phyloP scores from a whole-genome alignment of 495 filamentous ascomycete genomes.

The Sporormia fimetaria region DNA sequence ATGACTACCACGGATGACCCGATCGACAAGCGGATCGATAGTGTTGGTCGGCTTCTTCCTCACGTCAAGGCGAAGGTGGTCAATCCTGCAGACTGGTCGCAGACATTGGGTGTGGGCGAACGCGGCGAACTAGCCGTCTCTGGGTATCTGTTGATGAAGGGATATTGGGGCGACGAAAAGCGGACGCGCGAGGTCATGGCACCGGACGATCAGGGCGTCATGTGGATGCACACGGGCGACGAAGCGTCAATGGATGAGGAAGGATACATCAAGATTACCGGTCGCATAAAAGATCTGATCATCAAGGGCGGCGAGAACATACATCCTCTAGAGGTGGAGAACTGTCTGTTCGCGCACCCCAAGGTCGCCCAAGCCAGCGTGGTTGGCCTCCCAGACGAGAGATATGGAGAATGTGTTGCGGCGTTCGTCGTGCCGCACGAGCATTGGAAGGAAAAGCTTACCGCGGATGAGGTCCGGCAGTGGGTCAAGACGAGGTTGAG shows the following conservation, averaged over 20 bases:
- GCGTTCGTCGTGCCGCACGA: slow-evolving; percentile 60
- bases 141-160: slow-evolving; percentile 84
- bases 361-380: slow-evolving; percentile 62
- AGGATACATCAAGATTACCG: slow-evolving; percentile 55
- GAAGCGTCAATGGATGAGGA: slow-evolving; percentile 76
- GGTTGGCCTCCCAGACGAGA: slow-evolving; percentile 71
- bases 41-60: slow-evolving; percentile 67
- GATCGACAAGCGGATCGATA: slow-evolving; percentile 62
- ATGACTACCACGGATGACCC: slow-evolving; percentile 86
- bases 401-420: slow-evolving; percentile 76
- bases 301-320: slow-evolving; percentile 95
- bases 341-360: slow-evolving; percentile 66
- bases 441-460: slow-evolving; percentile 27
- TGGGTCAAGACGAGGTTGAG: slow-evolving; percentile 68
- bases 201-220: slow-evolving; percentile 44
- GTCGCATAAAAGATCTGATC: slow-evolving; percentile 81
- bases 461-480: slow-evolving; percentile 45
- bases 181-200: slow-evolving; percentile 63
- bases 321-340: slow-evolving; percentile 87
- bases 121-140: slow-evolving; percentile 72
- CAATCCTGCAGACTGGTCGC: slow-evolving; percentile 42
- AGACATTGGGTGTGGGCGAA: slow-evolving; percentile 51
- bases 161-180: slow-evolving; percentile 67
- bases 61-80: slow-evolving; percentile 84
- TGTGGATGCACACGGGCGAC: slow-evolving; percentile 81